Base-by-base conservation (phyloP, 495 filamentous ascomycete species). In the Tuber umbilicatum region DNA sequence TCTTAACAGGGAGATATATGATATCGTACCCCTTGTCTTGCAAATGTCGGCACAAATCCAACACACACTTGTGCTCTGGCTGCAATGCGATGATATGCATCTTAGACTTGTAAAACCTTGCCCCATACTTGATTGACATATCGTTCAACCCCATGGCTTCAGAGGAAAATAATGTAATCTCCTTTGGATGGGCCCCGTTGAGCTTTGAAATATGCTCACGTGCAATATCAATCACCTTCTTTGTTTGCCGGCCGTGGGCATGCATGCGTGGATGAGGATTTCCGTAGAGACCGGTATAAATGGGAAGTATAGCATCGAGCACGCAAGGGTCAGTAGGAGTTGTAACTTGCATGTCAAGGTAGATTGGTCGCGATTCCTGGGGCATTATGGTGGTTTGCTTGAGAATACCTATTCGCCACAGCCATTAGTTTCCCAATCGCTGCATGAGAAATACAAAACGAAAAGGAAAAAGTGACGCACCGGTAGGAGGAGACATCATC, bases 341-440 rank as follows among this genome's bases (percentile, higher is more conserved):
- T n/a, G 95, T 99, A n/a, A 96, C 94, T 85, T 99, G 95, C 92
- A 97, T 97, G 82, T 99, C 95, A 60, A 99, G 90, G 81, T 98
- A 99, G 80, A 99, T 97, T 23, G 95, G 95, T 45, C 95, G 89
- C 71, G 92, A 90, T 76, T 95, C 95, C 85, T 97, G 89, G 81
- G 97, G 94, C 91, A 98, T 92, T 73, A 97, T 86, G 40, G 92
- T 93, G 3, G 94, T 95, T 82, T 97, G 91, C 84, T 95, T 96
- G 68, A 99, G 87, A 68, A 97, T 91, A 74, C 90, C 90, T 90
- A 42, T 10, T 5, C 1, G 17, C 23, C 42, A 40, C 78, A 23
- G 64, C n/a, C n/a, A n/a, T n/a, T n/a, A n/a, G n/a, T n/a, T n/a
- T n/a, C n/a, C n/a, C n/a, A n/a, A n/a, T n/a, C 42, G 38, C 31